Percentiles rank a stretch among this genome's conserved stretches.
Conservation (phyloP, 169 alveolate genomes). For the Plasmodium chabaudi region DNA sequence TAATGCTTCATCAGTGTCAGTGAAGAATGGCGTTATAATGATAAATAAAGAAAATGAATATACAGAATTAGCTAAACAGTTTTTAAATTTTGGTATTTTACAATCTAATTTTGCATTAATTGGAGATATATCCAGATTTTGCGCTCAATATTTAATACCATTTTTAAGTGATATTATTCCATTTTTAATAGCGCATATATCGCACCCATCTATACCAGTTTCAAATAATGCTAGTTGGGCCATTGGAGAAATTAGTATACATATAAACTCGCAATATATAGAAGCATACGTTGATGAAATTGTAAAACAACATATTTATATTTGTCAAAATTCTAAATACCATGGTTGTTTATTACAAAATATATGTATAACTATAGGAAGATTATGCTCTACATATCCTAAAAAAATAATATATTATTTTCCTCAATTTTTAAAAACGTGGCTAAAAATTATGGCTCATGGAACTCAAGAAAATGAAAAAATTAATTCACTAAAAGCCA, state of each 20-base stretch:
- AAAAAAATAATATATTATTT: conserved; percentile 65
- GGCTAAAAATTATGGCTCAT: conserved; percentile 76
- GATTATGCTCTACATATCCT: conserved; percentile 74
- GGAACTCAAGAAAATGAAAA: conserved; percentile 77
- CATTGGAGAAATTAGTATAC: conserved; percentile 86
- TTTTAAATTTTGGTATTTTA: conserved; percentile 69
- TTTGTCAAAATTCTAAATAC: conserved; percentile 76
- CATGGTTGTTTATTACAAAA: conserved; percentile 82
- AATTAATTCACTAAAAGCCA: conserved; percentile 59
- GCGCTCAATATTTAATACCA: conserved; percentile 67
- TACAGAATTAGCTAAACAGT: conserved; percentile 51
- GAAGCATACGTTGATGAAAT: conserved; percentile 82
- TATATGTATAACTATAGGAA: conserved; percentile 86
- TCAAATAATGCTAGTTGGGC: conserved; percentile 92
- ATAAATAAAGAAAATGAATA: conserved; percentile 15
- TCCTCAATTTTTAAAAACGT: conserved; percentile 76
- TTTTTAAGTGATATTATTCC: conserved; percentile 73
- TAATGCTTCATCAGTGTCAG: neutral
- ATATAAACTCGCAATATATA: conserved; percentile 79
- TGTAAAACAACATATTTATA: conserved; percentile 77
- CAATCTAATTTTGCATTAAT: conserved; percentile 76
- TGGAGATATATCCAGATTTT: conserved; percentile 77
- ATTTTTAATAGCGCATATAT: conserved; percentile 76
- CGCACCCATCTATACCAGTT: conserved; percentile 81
- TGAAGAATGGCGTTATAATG: conserved; percentile 13